Conservation (phyloP, 1,139 yeast genomes). For the Suhomyces maxii region DNA sequence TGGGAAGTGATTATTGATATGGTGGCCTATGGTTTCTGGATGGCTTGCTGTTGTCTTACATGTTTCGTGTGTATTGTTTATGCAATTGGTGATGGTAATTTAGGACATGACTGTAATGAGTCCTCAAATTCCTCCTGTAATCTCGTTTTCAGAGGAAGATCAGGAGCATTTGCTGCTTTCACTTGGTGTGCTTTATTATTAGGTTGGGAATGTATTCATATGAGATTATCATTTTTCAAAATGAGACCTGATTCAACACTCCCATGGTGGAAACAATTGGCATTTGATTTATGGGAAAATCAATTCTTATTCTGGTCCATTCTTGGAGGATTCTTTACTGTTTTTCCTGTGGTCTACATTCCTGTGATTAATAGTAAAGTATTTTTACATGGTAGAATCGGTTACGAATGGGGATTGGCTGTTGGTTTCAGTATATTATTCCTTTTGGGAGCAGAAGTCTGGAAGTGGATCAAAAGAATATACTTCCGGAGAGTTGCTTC, state of each 20-base stretch:
- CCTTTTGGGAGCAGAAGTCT: conserved; percentile 60
- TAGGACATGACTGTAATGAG: conserved; percentile 67
- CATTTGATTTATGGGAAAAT: conserved; percentile 70
- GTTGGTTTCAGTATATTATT: conserved; percentile 63
- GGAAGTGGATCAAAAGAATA: conserved; percentile 67
- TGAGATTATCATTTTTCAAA: conserved; percentile 68
- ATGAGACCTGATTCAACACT: conserved; percentile 71
- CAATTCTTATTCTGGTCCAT: conserved; percentile 85
- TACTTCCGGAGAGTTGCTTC: conserved; percentile 40
- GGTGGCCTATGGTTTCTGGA: conserved; percentile 70
- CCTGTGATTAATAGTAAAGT: conserved; percentile 83
- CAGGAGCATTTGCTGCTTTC: conserved; percentile 80
- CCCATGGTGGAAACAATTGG: conserved; percentile 56
- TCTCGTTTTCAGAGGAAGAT: conserved; percentile 74
- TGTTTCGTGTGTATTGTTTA: conserved; percentile 67
- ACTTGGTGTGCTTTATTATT: conserved; percentile 87
- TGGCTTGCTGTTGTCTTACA: conserved; percentile 72
- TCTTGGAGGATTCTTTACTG: conserved; percentile 65
- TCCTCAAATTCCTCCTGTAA: conserved; percentile 41
- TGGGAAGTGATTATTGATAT: conserved; percentile 72
- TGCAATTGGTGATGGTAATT: conserved; percentile 64
- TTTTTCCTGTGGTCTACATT: conserved; percentile 82
- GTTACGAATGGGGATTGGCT: conserved; percentile 84
- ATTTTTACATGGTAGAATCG: conserved; percentile 71
- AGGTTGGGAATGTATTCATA: conserved; percentile 90